phyloP scores from a whole-genome alignment of 202 grass and related monocot genomes.

The Sporobolus alterniflorus region DNA sequence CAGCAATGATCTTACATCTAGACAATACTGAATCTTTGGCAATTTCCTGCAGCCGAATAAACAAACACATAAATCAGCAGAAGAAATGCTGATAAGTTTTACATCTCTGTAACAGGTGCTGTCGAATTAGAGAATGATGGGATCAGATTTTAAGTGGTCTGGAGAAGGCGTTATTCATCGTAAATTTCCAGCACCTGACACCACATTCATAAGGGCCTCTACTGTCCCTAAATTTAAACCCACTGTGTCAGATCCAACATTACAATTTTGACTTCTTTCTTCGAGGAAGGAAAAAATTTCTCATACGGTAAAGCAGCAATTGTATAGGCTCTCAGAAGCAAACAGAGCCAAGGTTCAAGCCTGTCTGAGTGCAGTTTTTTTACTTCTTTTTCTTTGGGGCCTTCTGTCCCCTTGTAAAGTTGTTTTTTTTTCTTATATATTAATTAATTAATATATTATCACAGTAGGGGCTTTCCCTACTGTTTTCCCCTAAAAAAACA shows the following conservation, averaged over 20 bases:
- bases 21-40: constrained; percentile 88
- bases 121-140: not conserved
- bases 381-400: too few relatives aligned
- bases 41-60: constrained; percentile 67
- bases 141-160: not conserved
- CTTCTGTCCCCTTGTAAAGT: too few relatives aligned
- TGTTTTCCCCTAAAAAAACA: too few relatives aligned
- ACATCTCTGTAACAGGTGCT: not conserved
- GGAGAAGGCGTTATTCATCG: not conserved
- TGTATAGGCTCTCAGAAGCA: too few relatives aligned
- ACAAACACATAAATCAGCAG: constrained; percentile 21
- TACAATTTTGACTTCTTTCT: too few relatives aligned
- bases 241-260: not conserved
- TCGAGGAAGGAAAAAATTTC: too few relatives aligned
- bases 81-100: constrained; percentile 21
- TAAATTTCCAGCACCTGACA: not conserved
- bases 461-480: too few relatives aligned
- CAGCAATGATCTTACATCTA: constrained; percentile 99
- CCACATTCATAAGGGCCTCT: not conserved
- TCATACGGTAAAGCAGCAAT: too few relatives aligned
- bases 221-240: not conserved
- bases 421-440: too few relatives aligned
- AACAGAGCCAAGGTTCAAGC: too few relatives aligned
- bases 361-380: too few relatives aligned
- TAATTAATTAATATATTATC: too few relatives aligned